phyloP scores from a whole-genome alignment of 2,329 filamentous ascomycete species.

The Magnaporthiopsis rhizophila region DNA sequence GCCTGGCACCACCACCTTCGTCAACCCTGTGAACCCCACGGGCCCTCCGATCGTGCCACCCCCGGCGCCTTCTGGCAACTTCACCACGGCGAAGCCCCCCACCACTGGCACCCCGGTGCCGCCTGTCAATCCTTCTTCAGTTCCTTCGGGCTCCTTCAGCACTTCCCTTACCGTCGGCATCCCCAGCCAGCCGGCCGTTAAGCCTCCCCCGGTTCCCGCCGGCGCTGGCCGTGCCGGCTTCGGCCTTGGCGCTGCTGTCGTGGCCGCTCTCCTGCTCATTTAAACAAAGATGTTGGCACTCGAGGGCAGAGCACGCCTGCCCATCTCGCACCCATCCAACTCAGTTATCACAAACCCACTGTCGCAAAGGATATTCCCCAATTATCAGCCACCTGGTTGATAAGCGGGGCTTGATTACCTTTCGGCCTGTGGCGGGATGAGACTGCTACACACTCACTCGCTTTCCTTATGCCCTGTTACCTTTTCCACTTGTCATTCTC shows the following conservation, averaged over 20 bases:
- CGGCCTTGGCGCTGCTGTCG: conserved; percentile 2
- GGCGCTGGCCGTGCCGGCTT: not conserved
- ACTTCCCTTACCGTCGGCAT: not conserved
- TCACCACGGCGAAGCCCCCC: not conserved
- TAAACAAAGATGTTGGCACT: not conserved
- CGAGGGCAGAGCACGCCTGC: too few relatives aligned
- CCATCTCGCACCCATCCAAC: too few relatives aligned
- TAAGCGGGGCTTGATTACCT: too few relatives aligned
- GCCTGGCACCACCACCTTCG: not conserved
- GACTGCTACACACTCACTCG: not conserved
- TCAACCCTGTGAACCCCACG: not conserved
- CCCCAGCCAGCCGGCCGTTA: not conserved
- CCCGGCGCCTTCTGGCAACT: not conserved
- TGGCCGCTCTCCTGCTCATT: not conserved
- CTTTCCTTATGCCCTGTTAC: not conserved
- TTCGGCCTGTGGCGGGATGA: too few relatives aligned
- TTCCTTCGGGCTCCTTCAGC: not conserved
- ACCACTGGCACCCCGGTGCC: not conserved
- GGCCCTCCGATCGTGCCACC: not conserved
- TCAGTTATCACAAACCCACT: not conserved
- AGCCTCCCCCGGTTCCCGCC: not conserved
- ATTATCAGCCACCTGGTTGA: too few relatives aligned
- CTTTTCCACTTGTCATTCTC: not conserved
- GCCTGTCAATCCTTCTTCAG: not conserved
- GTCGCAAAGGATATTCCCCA: too few relatives aligned